Base-by-base conservation (phyloP, 1,139 yeast species). In the Taphrina flavorubra region DNA sequence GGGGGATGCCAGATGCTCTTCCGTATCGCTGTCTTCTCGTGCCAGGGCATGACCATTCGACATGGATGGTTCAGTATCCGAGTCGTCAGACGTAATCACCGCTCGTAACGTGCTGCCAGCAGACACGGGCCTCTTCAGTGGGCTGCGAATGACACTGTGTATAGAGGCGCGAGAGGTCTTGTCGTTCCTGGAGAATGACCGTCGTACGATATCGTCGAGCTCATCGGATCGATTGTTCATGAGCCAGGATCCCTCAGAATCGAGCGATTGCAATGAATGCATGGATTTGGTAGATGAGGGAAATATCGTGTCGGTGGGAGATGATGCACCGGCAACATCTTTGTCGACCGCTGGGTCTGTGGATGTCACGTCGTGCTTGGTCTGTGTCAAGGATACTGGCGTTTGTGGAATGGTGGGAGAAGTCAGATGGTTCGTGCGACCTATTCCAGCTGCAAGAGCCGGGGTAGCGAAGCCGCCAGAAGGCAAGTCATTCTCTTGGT, bases 231-330 rank as follows among this genome's bases (percentile, higher is more conserved):
- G 13, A 13, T 58, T 44, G 16, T 53, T 37, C 11, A n/a, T 46
- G 25, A 53, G 55, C 67, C 67, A 63, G 18, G 61, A 53, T 1
- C 67, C 61, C 39, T 63, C 61, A 13, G 61, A 53, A 13, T 63
- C 61, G 44, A 63, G 36, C 37, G 61, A 44, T 25, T 63, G 67
- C 47, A 63, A 11, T 6, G 67, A 63, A 14, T 63, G 60, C 13
- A 62, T n/a, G 1, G 66, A 62, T 11, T 16, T 37, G 13, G 59
- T 6, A 18, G 66, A 18, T 39, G 40, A 1, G 2, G 53, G 53
- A 49, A 25, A 49, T 8, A 11, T n/a, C 13, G 53, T 8, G n/a
- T 49, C 53, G 11, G 53, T n/a, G 13, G 53, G 18, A 6, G 53
- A 20, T 8, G 53, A 34, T 49, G 53, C 36, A 8, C 36, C 20